These are phyloP conservation scores for Crithidia sp. DNA, from an alignment of 208 protist species.

Conservation along the genomic window DNA sequence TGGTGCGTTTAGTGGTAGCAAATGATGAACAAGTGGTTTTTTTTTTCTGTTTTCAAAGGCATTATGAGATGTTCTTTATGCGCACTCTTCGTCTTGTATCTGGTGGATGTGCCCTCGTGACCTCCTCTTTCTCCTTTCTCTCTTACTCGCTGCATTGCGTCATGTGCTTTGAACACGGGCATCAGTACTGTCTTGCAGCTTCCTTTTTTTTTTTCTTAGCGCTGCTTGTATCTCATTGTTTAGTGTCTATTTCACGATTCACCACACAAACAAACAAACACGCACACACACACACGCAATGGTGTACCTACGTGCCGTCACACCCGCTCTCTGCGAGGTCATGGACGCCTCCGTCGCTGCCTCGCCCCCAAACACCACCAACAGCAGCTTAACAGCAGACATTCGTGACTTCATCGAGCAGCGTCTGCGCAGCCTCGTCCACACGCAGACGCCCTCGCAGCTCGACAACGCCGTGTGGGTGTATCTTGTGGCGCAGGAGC, in stretches of 20 bases:
- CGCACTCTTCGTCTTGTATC: too few relatives aligned
- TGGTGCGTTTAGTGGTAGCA: too few relatives aligned
- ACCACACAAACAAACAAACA: not conserved
- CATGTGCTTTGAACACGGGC: too few relatives aligned
- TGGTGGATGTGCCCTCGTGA: too few relatives aligned
- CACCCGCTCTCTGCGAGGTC: conserved; percentile 24
- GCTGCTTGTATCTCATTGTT: not conserved
- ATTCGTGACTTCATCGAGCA: conserved; percentile 14
- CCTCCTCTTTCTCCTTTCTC: not conserved
- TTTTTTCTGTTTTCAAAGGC: too few relatives aligned
- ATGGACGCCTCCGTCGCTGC: conserved; percentile 15
- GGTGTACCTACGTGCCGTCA: conserved; percentile 31
- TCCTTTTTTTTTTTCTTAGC: not conserved
- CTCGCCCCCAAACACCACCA: not conserved
- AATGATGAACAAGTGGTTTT: too few relatives aligned
- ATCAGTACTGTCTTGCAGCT: too few relatives aligned
- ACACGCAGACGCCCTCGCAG: conserved; percentile 28
- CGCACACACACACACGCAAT: not conserved
- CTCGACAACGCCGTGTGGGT: conserved; percentile 35
- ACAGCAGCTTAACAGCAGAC: not conserved
- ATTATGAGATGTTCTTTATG: too few relatives aligned
- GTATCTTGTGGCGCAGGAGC: conserved; percentile 16
- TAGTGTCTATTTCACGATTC: not conserved
- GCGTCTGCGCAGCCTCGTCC: conserved; percentile 27
- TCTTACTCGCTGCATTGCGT: not conserved